phyloP scores from a whole-genome alignment of 2,329 filamentous ascomycete species.

The Sodiomyces alkalinus region DNA sequence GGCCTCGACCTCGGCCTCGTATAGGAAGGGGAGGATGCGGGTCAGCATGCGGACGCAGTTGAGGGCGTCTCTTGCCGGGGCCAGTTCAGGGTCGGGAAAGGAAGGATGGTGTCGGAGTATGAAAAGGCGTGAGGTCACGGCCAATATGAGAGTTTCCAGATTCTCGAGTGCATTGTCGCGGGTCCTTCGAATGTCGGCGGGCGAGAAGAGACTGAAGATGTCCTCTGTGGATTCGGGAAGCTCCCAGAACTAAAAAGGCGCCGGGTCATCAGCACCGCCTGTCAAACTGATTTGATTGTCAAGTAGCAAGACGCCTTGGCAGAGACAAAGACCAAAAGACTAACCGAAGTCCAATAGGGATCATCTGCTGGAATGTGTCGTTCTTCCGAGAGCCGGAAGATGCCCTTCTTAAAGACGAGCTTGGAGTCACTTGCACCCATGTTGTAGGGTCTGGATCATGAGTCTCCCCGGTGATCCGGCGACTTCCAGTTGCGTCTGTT shows the following conservation, averaged over 20 bases:
- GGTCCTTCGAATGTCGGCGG: slow-evolving; percentile 74
- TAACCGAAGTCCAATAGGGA: slow-evolving; percentile 80
- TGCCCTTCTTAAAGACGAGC: slow-evolving; percentile 95
- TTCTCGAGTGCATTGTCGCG: slow-evolving; percentile 76
- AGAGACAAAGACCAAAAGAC: slow-evolving; percentile 16
- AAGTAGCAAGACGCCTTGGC: not conserved
- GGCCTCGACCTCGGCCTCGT: slow-evolving; percentile 87
- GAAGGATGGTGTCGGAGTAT: slow-evolving; percentile 76
- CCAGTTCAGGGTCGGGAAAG: slow-evolving; percentile 75
- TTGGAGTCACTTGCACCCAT: slow-evolving; percentile 99
- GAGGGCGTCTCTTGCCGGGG: slow-evolving; percentile 74
- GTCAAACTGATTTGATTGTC: too few relatives aligned
- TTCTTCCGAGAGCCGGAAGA: slow-evolving; percentile 91
- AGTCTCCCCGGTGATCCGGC: too few relatives aligned
- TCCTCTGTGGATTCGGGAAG: slow-evolving; percentile 91
- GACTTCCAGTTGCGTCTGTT: too few relatives aligned
- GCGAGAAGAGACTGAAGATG: slow-evolving; percentile 89
- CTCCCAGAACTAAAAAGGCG: slow-evolving; percentile 73
- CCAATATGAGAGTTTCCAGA: slow-evolving; percentile 75
- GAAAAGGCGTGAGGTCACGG: slow-evolving; percentile 69
- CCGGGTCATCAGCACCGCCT: too few relatives aligned
- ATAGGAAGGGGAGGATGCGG: slow-evolving; percentile 76
- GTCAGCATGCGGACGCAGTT: slow-evolving; percentile 92
- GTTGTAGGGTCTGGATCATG: slow-evolving; percentile 10
- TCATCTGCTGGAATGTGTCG: slow-evolving; percentile 76